These are phyloP conservation scores for Rosellinia necatrix DNA, from an alignment of 2,329 filamentous ascomycete species.

Conservation along the genomic window DNA sequence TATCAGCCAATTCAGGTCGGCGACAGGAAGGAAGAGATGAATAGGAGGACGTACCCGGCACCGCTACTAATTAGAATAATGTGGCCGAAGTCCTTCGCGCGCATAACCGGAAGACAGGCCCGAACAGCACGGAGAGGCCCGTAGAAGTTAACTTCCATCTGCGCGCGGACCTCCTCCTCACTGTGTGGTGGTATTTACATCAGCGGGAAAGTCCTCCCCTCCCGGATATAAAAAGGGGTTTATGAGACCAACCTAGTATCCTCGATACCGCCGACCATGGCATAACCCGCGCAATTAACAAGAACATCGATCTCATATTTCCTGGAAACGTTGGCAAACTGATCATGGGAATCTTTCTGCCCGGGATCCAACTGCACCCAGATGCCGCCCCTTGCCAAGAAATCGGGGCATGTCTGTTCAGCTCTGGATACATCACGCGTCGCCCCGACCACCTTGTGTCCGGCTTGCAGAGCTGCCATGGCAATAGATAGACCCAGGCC, in stretches of 20 bases:
- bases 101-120: constrained; percentile 37
- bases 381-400: constrained; percentile 1
- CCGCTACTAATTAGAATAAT: constrained; percentile 26
- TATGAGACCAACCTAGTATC: constrained; percentile 11
- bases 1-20: neutral
- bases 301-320: constrained; percentile 14
- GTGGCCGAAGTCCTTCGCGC: constrained; percentile 14
- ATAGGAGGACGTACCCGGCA: constrained; percentile 12
- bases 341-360: constrained; percentile 2
- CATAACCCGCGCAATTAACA: constrained; percentile 16
- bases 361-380: constrained; percentile 9
- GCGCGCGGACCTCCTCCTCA: constrained; percentile 14
- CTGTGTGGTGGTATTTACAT: neutral
- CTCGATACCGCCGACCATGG: constrained; percentile 9
- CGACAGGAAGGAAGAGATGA: neutral
- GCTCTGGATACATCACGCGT: constrained; percentile 12
- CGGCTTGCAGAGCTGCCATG: constrained; percentile 7
- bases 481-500: constrained; percentile 17
- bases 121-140: constrained; percentile 54
- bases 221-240: neutral
- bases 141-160: constrained; percentile 60
- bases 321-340: constrained; percentile 4
- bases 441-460: constrained; percentile 12
- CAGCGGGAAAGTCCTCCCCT: neutral
- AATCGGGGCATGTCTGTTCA: neutral